Evolutionary conservation across 208 protist genomes (phyloP).

Genomic region (Vickermania ingenoplastis): DNA sequence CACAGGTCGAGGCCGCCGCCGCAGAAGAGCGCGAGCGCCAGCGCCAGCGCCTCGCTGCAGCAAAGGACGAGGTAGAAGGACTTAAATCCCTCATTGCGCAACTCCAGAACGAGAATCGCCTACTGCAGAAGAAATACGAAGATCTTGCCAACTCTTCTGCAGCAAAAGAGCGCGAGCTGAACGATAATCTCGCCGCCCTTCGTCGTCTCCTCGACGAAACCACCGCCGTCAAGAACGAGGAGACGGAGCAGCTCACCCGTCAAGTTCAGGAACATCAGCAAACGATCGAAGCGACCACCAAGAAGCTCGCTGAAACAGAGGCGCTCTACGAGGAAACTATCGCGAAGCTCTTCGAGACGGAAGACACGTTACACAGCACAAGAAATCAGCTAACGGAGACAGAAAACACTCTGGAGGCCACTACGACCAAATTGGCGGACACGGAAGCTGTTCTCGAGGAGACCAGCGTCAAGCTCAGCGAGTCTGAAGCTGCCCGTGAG

Average conservation of each 20-base stretch:
- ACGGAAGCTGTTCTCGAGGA: conserved; percentile 18
- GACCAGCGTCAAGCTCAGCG: neutral
- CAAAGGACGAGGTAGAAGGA: conserved; percentile 9
- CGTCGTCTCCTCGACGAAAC: neutral
- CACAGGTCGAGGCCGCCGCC: conserved; percentile 5
- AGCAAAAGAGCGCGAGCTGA: neutral
- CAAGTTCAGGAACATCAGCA: conserved; percentile 4
- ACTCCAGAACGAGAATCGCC: conserved; percentile 15
- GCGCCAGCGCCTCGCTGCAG: neutral
- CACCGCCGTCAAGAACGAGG: neutral
- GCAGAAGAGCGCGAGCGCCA: neutral
- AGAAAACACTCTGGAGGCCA: conserved; percentile 5
- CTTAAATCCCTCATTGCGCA: conserved; percentile 10
- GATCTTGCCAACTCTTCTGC: neutral
- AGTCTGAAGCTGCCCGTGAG: neutral
- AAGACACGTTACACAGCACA: conserved; percentile 15
- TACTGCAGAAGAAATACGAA: conserved; percentile 8
- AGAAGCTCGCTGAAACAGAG: conserved; percentile 7
- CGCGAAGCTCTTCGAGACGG: conserved; percentile 16
- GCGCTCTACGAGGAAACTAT: conserved; percentile 5
- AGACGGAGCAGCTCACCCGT: neutral
- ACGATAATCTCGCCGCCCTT: neutral
- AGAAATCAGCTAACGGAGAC: conserved; percentile 12
- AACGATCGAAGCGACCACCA: conserved; percentile 2
- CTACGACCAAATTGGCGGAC: neutral